Conservation (phyloP, 2,329 filamentous ascomycete genomes). For the Colletotrichum lini region DNA sequence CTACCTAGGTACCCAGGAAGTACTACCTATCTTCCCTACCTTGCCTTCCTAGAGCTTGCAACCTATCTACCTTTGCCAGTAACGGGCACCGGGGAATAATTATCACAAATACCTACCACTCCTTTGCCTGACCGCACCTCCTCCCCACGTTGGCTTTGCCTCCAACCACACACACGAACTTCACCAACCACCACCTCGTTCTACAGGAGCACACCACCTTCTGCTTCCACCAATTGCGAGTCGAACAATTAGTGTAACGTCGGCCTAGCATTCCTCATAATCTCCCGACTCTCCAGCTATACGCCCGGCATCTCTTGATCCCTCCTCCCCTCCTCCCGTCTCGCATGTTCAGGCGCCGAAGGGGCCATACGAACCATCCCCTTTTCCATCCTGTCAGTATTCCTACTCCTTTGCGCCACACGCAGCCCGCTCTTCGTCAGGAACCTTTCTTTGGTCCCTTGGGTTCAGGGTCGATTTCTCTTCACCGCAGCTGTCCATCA, state of each 20-base stretch:
- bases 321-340: slow-evolving; percentile 16
- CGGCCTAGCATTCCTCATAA: slow-evolving; percentile 20
- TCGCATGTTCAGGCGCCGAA: slow-evolving; percentile 4
- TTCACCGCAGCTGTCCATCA: not conserved
- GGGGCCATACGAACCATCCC: not conserved
- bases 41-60: no score
- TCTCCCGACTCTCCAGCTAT: not conserved
- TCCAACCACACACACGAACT: slow-evolving; percentile 6
- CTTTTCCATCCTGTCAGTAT: not conserved
- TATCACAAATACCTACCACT: slow-evolving; percentile 15
- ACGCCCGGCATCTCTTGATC: not conserved
- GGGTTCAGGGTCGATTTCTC: not conserved
- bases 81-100: slow-evolving; percentile 10
- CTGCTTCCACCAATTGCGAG: slow-evolving; percentile 10
- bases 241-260: slow-evolving; percentile 21
- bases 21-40: not conserved
- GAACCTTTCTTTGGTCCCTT: not conserved
- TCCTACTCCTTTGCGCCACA: not conserved
- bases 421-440: not conserved
- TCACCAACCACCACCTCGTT: not conserved
- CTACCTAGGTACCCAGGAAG: not conserved
- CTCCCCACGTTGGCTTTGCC: slow-evolving; percentile 13
- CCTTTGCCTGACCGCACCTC: slow-evolving; percentile 15
- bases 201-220: slow-evolving; percentile 7
- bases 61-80: not conserved